phyloP scores from a whole-genome alignment of 176 grass and related monocot species.

The Oryza glumipatula region DNA sequence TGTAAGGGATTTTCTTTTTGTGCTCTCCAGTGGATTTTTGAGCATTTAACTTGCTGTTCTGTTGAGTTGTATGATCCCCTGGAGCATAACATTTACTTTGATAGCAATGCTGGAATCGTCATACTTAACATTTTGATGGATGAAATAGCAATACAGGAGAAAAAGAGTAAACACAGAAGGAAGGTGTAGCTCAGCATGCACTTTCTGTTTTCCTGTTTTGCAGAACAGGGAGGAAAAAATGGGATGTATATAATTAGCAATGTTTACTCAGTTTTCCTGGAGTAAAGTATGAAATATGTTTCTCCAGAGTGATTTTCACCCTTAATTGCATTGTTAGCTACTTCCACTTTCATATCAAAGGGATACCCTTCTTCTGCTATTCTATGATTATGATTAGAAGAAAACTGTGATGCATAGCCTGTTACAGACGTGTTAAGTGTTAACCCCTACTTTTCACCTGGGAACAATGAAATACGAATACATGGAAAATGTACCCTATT shows the following conservation, averaged over 20 bases:
- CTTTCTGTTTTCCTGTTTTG: constrained; percentile 4
- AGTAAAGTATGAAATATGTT: constrained; percentile 8
- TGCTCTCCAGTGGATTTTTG: constrained; percentile 28
- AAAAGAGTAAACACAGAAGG: background rate
- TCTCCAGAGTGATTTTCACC: background rate
- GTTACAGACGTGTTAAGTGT: background rate
- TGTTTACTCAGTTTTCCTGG: background rate
- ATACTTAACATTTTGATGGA: background rate
- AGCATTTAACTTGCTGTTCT: constrained; percentile 2
- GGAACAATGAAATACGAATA: background rate
- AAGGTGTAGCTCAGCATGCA: background rate
- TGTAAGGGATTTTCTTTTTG: constrained; percentile 52
- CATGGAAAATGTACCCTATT: constrained; percentile 5
- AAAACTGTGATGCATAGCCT: constrained; percentile 7
- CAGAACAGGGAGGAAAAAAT: constrained; percentile 5
- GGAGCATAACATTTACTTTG: constrained; percentile 26
- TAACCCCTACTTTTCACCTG: constrained; percentile 10
- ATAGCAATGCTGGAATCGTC: constrained; percentile 10
- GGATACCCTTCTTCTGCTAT: background rate
- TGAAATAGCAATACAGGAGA: constrained; percentile 4
- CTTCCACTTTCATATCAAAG: background rate
- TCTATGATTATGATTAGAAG: background rate
- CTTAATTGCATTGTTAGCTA: constrained; percentile 7
- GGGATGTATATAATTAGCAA: background rate
- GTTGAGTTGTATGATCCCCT: background rate